Base-by-base conservation (phyloP, 495 filamentous ascomycete species). In the Penicillium parvum region DNA sequence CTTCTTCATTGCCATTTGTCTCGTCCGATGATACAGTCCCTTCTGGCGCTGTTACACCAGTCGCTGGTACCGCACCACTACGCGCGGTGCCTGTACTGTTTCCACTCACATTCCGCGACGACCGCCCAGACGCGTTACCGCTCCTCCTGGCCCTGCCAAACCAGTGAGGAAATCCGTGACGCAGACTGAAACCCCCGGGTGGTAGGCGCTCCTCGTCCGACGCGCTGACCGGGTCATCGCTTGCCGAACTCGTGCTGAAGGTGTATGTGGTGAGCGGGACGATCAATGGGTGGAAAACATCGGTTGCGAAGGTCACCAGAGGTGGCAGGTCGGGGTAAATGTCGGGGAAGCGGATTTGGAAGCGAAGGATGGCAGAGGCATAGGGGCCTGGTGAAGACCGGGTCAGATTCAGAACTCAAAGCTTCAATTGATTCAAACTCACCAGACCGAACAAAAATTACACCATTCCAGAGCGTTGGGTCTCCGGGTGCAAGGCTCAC, bases 271-370 rank as follows among this genome's bases (percentile, higher is more conserved):
- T 95, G 10, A 91, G 73, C 14, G 91, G 88, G 2, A 90, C 85
- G 54, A 97, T 81, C 18, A 98, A 75, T 9, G 91, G 92, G 64
- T 98, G 91, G 62, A 96, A 98, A 38, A 96, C 82, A 51, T 96
- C 91, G 30, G 85, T 92, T 19, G 78, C 72, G 61, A 98, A 95
- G 28, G 82, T 90, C 35, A 98, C 81, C 4, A 88, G 71, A 5
- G 92, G 92, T 28, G 92, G 86, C 6, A 84, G 65, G 22, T 72
- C 65, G 4, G 92, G 92, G 57, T 95, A 96, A 18, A 73, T 72
- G 48, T 83, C 68, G 7, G 92, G 88, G 59, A 96, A 96, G 37
- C 81, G 81, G 50, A 98, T 81, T 47, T 87, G 82, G 69, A 96
- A 95, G 41, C 90, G 87, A 44, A 98, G 78, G 40, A 95, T 78